These are phyloP conservation scores for Corrigiola litoralis DNA, from an alignment of 179 eudicot species.

Conservation along the genomic window DNA sequence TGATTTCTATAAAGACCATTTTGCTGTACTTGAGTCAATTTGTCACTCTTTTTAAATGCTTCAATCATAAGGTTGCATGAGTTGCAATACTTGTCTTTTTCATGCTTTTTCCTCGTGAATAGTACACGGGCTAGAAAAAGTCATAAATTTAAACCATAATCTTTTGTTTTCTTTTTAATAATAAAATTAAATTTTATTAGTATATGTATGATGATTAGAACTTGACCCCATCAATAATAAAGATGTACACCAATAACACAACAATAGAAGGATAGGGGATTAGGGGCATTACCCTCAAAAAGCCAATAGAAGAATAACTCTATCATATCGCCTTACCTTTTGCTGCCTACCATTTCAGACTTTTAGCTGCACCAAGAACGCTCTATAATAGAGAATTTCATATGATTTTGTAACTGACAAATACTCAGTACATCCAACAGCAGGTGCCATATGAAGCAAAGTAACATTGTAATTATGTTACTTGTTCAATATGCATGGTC, in stretches of 20 bases:
- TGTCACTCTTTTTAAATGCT: not conserved
- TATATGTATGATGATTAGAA: not conserved
- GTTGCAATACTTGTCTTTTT: slow-evolving; percentile 13
- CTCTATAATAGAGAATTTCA: not conserved
- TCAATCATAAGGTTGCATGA: slow-evolving; percentile 9
- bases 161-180: not conserved
- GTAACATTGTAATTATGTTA: not conserved
- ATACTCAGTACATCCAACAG: not conserved
- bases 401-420: slow-evolving; percentile 1
- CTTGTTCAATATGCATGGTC: not conserved
- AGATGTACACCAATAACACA: too few relatives aligned
- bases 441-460: slow-evolving; percentile 4
- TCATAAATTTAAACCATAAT: not conserved
- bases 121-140: not conserved
- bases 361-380: not conserved
- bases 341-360: not conserved
- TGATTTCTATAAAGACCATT: too few relatives aligned
- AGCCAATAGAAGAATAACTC: not conserved
- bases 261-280: too few relatives aligned
- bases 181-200: too few relatives aligned
- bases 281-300: too few relatives aligned
- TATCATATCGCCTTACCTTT: not conserved
- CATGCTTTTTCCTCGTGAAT: not conserved
- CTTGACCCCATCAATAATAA: not conserved
- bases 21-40: slow-evolving; percentile 3